Conservation (phyloP, 345 rosid species). For the Carallia brachiata region DNA sequence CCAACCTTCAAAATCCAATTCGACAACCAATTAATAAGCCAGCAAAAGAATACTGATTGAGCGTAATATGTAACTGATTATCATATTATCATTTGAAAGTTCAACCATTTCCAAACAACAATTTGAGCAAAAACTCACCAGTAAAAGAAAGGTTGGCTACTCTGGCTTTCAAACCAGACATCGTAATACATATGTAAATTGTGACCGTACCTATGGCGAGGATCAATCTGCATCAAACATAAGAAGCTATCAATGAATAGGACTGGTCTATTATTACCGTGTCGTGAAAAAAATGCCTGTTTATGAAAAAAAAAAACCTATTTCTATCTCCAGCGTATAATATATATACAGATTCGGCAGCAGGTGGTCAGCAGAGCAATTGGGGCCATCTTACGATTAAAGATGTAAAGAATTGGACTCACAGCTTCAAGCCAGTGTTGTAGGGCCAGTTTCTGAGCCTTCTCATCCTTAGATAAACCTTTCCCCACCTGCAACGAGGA, state of each 20-base stretch:
- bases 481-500: constrained; percentile 67
- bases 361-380: too few relatives aligned
- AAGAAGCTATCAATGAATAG: neutral
- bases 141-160: constrained; percentile 67
- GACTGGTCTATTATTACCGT: neutral
- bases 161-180: constrained; percentile 53
- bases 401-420: constrained; percentile 25
- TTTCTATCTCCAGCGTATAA: too few relatives aligned
- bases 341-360: too few relatives aligned
- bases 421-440: constrained; percentile 99
- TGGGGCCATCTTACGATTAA: too few relatives aligned
- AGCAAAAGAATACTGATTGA: neutral
- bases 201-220: constrained; percentile 69
- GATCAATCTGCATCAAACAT: constrained; percentile 48
- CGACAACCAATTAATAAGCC: neutral
- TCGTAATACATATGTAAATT: constrained; percentile 65
- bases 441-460: constrained; percentile 82
- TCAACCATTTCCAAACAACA: neutral
- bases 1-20: constrained; percentile 42
- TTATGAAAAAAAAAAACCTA: too few relatives aligned
- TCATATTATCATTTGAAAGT: neutral
- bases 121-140: constrained; percentile 34
- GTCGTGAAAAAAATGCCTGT: neutral
- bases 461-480: constrained; percentile 79
- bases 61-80: neutral